Percentiles rank a stretch among this genome's conserved stretches.
Evolutionary conservation across 495 filamentous ascomycete genomes (phyloP).

Genomic region (Physcia stellaris): DNA sequence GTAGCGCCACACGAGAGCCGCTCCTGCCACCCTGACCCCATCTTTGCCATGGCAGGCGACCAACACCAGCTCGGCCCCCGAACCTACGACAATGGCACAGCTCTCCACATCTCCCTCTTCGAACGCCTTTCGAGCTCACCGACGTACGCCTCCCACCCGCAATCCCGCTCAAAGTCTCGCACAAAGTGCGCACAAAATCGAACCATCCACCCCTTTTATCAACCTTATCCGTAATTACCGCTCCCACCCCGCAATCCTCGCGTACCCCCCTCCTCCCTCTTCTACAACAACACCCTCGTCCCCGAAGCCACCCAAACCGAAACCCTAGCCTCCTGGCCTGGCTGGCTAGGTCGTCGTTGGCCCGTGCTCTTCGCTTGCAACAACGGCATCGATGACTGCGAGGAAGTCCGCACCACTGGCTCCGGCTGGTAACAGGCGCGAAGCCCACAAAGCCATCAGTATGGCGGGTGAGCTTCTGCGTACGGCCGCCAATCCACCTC

Average conservation of each 20-base stretch:
- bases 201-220: constrained; percentile 33
- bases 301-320: constrained; percentile 27
- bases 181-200: constrained; percentile 15
- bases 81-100: constrained; percentile 24
- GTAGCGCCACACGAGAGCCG: constrained; percentile 29
- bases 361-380: constrained; percentile 38
- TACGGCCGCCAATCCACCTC: constrained; percentile 41
- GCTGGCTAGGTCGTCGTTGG: constrained; percentile 33
- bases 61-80: constrained; percentile 39
- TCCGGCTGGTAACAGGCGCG: constrained; percentile 40
- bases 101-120: constrained; percentile 34
- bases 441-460: constrained; percentile 31
- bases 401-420: constrained; percentile 23
- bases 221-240: constrained; percentile 47
- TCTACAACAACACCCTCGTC: constrained; percentile 40
- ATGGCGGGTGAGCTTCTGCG: constrained; percentile 31
- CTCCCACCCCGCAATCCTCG: constrained; percentile 42
- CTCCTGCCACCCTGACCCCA: constrained; percentile 17
- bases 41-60: constrained; percentile 44
- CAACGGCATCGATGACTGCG: constrained; percentile 30
- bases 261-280: constrained; percentile 36
- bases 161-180: constrained; percentile 22
- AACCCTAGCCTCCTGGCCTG: constrained; percentile 25
- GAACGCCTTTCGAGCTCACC: constrained; percentile 33
- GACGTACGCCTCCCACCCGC: constrained; percentile 35